Base-by-base conservation (phyloP, 1,139 yeast genomes). In the Protomyces gravidus region DNA sequence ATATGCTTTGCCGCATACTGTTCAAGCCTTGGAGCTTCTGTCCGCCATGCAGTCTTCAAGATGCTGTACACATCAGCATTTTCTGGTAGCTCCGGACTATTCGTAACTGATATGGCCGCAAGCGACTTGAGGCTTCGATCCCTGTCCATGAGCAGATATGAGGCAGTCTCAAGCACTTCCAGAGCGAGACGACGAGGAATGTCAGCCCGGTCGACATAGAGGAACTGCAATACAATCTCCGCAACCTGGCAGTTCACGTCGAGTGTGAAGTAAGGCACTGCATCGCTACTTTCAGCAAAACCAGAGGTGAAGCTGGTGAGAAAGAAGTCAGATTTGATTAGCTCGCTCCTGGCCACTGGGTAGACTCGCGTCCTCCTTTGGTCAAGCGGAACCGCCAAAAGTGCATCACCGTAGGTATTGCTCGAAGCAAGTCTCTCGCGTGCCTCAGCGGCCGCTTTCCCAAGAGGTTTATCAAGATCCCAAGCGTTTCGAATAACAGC, bases 11-110 rank as follows among this genome's bases (percentile, higher is more conserved):
- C 86, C 2, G 80, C 80, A 67, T 76, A 81, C 47, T 80, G 82
- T 67, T 86, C 94, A 32, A 86, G 69, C 57, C 86, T 75, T 60
- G 83, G 86, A 61, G 85, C 74, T 47, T 84, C 73, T 0, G 86
- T 79, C 39, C 78, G 79, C 94, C 95, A 86, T 0, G 86, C 83
- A 0, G 84, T 78, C 52, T 82, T 72, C 17, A 86, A 70, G 17
- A 85, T 73, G 36, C 83, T 86, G 67, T 76, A 85, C 0, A 82
- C 73, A 36, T 80, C 72, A 57, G 75, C 55, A 5, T 58, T 42
- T 7, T 60, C 55, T 17, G 63, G 63, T 21, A 59, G 59, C 25
- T 50, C 32, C 46, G 67, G 50, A 2, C 74, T 66, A 28, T 80
- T 77, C 0, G 86, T 79, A 45, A 86, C 75, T 1, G 78, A 73